Conservation (phyloP, 176 grass and related monocot species). For the Hsuehochloa calcarea region DNA sequence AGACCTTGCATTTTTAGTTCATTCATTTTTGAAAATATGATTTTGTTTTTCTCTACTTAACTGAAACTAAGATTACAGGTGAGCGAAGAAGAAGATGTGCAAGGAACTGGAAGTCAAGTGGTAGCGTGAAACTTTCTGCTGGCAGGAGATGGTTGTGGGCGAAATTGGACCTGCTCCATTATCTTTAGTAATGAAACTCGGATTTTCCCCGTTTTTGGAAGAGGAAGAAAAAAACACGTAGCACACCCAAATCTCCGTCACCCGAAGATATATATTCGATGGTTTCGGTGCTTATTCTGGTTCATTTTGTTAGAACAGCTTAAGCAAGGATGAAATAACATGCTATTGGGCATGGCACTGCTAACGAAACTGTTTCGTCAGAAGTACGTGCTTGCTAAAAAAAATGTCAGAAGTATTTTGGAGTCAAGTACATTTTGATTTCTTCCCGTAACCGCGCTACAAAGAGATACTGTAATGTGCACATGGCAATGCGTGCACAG, state of each 20-base stretch:
- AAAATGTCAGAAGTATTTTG: background rate
- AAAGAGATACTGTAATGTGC: background rate
- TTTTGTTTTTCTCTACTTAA: background rate
- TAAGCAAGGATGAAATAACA: background rate
- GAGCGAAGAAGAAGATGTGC: no score
- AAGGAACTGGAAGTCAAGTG: no score
- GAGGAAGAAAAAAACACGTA: no score
- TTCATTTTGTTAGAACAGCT: background rate
- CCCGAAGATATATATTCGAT: no score
- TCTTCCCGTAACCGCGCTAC: background rate
- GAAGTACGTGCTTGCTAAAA: background rate
- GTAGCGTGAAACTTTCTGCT: no score
- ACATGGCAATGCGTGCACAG: background rate
- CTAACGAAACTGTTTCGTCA: background rate
- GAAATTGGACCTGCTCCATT: no score
- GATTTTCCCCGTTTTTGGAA: no score
- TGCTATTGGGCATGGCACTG: background rate
- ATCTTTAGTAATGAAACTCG: no score
- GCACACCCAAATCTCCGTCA: no score
- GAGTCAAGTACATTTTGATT: background rate
- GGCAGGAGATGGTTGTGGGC: no score
- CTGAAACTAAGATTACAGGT: no score
- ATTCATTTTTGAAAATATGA: background rate
- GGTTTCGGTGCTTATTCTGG: background rate
- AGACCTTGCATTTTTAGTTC: background rate